phyloP scores from a whole-genome alignment of 306 rosid genomes.

The Cicer yamashitae region DNA sequence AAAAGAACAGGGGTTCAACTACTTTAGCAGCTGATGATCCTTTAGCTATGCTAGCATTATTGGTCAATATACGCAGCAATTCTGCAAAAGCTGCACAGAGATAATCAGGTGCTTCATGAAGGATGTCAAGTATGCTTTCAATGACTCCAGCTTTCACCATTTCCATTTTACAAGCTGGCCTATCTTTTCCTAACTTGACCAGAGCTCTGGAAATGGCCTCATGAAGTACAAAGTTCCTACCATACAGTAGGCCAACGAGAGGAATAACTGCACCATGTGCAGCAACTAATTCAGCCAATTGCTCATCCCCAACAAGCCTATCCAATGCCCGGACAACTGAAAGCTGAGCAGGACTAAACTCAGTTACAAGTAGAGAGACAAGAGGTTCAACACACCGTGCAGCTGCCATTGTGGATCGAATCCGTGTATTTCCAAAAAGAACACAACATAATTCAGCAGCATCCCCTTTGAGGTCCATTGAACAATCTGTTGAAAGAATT shows the following conservation, averaged over 20 bases:
- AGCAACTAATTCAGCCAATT: slow-evolving; percentile 93
- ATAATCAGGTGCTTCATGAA: slow-evolving; percentile 96
- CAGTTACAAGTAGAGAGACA: slow-evolving; percentile 94
- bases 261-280: slow-evolving; percentile 98
- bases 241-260: slow-evolving; percentile 91
- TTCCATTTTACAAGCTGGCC: slow-evolving; percentile 93
- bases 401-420: slow-evolving; percentile 96
- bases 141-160: slow-evolving; percentile 98
- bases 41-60: slow-evolving; percentile 96
- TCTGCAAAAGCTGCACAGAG: slow-evolving; percentile 93
- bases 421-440: slow-evolving; percentile 93
- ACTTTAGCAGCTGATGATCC: slow-evolving; percentile 95
- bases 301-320: slow-evolving; percentile 96
- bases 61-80: slow-evolving; percentile 92
- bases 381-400: slow-evolving; percentile 98
- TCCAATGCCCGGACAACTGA: slow-evolving; percentile 96
- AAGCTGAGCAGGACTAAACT: slow-evolving; percentile 89
- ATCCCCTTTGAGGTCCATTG: slow-evolving; percentile 97
- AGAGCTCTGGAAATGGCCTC: slow-evolving; percentile 97
- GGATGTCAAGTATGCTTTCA: slow-evolving; percentile 87
- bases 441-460: slow-evolving; percentile 96
- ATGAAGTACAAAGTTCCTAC: slow-evolving; percentile 88
- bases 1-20: slow-evolving; percentile 85
- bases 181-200: slow-evolving; percentile 95
- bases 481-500: slow-evolving; percentile 87